Conservation (phyloP, 352 stramenopile species). For the Phytopythium aichiense region DNA sequence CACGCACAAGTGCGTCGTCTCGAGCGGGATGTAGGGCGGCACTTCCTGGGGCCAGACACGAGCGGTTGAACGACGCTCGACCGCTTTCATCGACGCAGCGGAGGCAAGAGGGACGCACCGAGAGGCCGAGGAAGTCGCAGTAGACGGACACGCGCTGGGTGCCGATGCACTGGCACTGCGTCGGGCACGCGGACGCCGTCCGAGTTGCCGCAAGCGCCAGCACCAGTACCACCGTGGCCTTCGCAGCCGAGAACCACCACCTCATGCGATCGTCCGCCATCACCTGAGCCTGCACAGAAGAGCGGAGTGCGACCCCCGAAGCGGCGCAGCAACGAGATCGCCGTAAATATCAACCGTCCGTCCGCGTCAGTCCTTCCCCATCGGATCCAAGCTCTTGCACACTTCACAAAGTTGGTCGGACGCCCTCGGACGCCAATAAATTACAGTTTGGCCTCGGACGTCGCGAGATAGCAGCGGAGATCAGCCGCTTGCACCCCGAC, state of each 20-base stretch:
- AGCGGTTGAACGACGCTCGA: background rate
- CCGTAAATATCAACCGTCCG: background rate
- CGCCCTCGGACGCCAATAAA: background rate
- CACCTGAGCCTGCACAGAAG: background rate
- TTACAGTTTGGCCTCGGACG: background rate
- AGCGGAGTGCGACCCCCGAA: background rate
- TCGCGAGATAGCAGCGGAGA: background rate
- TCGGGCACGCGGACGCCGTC: conserved; percentile 25
- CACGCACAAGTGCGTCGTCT: conserved; percentile 66
- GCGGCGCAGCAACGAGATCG: background rate
- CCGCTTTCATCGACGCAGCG: background rate
- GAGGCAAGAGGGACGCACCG: conserved; percentile 19
- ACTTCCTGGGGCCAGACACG: conserved; percentile 26
- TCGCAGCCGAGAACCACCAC: background rate
- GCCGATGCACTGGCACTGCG: conserved; percentile 61
- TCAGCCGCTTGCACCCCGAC: background rate
- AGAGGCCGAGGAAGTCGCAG: conserved; percentile 67
- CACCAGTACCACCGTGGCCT: background rate
- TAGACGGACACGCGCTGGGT: conserved; percentile 62
- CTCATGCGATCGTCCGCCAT: background rate
- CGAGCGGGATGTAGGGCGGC: conserved; percentile 55
- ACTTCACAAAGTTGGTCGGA: background rate
- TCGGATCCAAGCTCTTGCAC: background rate
- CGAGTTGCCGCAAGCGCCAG: background rate
- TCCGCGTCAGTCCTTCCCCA: background rate